A percentile compares a stretch with the other conserved stretches of the same genome.
Conservation (phyloP, 2,329 filamentous ascomycete genomes). For the Cordyceps tenuipes region DNA sequence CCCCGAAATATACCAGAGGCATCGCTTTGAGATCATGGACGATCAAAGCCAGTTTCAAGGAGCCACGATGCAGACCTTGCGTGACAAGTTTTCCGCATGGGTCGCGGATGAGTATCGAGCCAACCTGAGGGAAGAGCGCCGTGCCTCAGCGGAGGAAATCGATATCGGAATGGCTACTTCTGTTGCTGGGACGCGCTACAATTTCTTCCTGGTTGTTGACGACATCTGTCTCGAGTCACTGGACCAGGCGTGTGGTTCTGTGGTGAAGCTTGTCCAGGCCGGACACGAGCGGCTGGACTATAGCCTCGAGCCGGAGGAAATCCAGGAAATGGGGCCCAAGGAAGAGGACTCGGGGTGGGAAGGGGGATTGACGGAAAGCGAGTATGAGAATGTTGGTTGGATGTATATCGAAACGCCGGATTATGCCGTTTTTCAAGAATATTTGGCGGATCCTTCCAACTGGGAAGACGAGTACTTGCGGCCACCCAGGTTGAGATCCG, state of each 20-base stretch:
- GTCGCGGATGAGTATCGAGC: neutral
- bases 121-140: neutral
- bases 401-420: slow-evolving; percentile 9
- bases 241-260: neutral
- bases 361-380: slow-evolving; percentile 7
- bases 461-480: slow-evolving; percentile 7
- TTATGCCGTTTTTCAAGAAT: slow-evolving; percentile 6
- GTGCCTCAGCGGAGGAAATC: neutral
- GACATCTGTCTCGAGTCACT: slow-evolving; percentile 10
- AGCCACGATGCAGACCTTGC: neutral
- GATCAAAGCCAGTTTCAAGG: neutral
- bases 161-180: neutral
- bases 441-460: neutral
- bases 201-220: slow-evolving; percentile 7
- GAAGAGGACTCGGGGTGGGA: slow-evolving; percentile 4
- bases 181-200: neutral
- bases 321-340: neutral
- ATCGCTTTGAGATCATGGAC: slow-evolving; percentile 1
- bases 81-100: neutral
- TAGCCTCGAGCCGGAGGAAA: neutral
- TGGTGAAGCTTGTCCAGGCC: slow-evolving; percentile 5
- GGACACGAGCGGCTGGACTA: neutral
- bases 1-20: neutral
- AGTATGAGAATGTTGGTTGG: slow-evolving; percentile 13
- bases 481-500: neutral